Evolutionary conservation across 2,329 filamentous ascomycete species (phyloP).

Genomic region (Colletotrichum australisinense): DNA sequence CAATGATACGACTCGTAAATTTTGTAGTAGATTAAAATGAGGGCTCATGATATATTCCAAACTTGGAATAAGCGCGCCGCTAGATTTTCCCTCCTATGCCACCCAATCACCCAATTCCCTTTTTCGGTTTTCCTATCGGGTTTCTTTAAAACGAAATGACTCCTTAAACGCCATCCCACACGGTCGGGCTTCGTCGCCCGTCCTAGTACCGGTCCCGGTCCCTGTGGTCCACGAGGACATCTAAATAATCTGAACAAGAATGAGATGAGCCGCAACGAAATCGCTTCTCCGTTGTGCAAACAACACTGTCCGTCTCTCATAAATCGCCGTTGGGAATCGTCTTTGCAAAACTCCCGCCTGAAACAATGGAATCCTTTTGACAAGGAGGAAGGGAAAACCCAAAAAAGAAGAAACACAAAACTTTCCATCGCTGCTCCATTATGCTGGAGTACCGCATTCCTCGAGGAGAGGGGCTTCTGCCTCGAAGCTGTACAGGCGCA

Average conservation of each 20-base stretch:
- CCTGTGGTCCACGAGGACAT: constrained; percentile 26
- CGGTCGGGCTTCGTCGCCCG: not conserved
- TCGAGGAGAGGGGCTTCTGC: constrained; percentile 57
- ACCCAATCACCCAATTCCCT: not conserved
- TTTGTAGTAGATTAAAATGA: constrained; percentile 21
- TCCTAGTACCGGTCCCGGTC: not conserved
- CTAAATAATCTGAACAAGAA: constrained; percentile 28
- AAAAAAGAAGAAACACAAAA: not conserved
- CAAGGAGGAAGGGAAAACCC: not conserved
- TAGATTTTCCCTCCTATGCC: not conserved
- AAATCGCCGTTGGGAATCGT: constrained; percentile 32
- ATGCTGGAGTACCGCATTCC: constrained; percentile 64
- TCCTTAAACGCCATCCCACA: constrained; percentile 14
- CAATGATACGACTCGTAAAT: constrained; percentile 16
- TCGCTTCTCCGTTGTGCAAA: not conserved
- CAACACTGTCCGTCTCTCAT: constrained; percentile 13
- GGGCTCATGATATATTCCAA: constrained; percentile 13
- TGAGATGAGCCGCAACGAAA: not conserved
- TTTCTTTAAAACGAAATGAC: not conserved
- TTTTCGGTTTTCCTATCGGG: not conserved
- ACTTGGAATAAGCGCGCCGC: constrained; percentile 2
- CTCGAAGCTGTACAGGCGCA: constrained; percentile 84
- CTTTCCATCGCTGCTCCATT: constrained; percentile 42
- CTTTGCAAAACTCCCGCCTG: constrained; percentile 10
- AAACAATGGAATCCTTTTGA: not conserved